A percentile compares a stretch with the other conserved stretches of the same genome.
Evolutionary conservation across 139 green algal genomes (phyloP).

Genomic region (Chlamydomonas sphaeroides): DNA sequence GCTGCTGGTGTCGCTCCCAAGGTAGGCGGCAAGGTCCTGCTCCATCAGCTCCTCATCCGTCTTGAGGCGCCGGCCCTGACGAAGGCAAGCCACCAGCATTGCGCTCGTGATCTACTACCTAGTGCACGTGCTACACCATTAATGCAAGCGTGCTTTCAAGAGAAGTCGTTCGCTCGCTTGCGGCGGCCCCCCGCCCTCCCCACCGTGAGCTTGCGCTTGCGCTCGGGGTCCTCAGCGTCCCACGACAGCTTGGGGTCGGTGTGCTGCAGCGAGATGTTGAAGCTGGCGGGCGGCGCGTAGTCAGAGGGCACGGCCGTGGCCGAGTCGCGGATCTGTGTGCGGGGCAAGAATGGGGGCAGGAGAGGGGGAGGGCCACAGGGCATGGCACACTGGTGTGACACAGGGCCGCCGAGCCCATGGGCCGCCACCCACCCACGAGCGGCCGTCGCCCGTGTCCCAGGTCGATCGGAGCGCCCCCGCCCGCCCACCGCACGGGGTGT

Average conservation of each 20-base stretch:
- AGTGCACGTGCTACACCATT: too few relatives aligned
- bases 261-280: constrained; percentile 88
- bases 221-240: constrained; percentile 86
- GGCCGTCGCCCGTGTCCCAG: too few relatives aligned
- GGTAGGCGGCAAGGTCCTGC: constrained; percentile 88
- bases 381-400: too few relatives aligned
- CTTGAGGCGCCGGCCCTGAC: constrained; percentile 43
- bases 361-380: too few relatives aligned
- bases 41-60: constrained; percentile 88
- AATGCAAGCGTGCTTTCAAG: too few relatives aligned
- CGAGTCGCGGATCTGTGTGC: constrained; percentile 71
- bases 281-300: constrained; percentile 83
- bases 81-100: background rate
- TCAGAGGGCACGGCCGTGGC: constrained; percentile 71
- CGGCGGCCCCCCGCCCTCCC: too few relatives aligned
- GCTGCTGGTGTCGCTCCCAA: constrained; percentile 63
- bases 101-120: background rate
- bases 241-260: constrained; percentile 92
- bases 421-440: too few relatives aligned
- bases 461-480: too few relatives aligned
- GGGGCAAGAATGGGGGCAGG: too few relatives aligned
- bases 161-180: too few relatives aligned
- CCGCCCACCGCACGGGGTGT: too few relatives aligned
- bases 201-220: constrained; percentile 68
- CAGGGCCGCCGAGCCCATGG: too few relatives aligned